Conservation (phyloP, 176 grass and related monocot species). For the Bothriochloa decipiens region DNA sequence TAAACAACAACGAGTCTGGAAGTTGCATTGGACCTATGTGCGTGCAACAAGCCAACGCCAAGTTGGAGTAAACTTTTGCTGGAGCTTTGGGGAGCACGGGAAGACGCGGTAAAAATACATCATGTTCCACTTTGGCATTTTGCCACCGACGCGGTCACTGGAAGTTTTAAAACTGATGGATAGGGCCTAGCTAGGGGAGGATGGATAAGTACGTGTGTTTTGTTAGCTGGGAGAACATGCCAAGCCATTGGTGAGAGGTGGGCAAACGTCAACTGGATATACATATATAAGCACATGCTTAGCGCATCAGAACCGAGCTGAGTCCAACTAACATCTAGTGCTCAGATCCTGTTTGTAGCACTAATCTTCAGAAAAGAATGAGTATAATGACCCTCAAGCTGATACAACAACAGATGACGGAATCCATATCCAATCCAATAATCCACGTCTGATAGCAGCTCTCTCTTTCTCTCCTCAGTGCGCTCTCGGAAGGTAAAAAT, state of each 20-base stretch:
- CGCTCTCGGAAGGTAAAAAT: slow-evolving; percentile 21
- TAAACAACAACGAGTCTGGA: too few relatives aligned
- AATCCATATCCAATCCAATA: not conserved
- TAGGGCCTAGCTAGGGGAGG: too few relatives aligned
- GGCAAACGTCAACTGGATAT: slow-evolving; percentile 29
- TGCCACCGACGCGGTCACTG: not conserved
- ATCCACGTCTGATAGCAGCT: not conserved
- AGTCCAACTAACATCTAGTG: slow-evolving; percentile 27
- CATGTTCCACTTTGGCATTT: not conserved
- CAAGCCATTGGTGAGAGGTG: slow-evolving; percentile 23
- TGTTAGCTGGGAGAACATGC: slow-evolving; percentile 30
- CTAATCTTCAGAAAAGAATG: not conserved
- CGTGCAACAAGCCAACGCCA: not conserved
- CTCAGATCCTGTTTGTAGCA: not conserved
- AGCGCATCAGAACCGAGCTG: slow-evolving; percentile 29
- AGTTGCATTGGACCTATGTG: not conserved
- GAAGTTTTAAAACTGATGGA: too few relatives aligned
- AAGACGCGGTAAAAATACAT: slow-evolving; percentile 30
- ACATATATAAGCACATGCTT: slow-evolving; percentile 6
- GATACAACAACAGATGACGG: slow-evolving; percentile 9
- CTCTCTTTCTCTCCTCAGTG: not conserved
- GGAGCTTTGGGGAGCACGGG: slow-evolving; percentile 41
- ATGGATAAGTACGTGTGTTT: slow-evolving; percentile 20
- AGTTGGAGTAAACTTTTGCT: slow-evolving; percentile 40
- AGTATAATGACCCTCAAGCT: not conserved